Conservation (phyloP, 2,329 filamentous ascomycete genomes). For the Exophiala oligosperma region DNA sequence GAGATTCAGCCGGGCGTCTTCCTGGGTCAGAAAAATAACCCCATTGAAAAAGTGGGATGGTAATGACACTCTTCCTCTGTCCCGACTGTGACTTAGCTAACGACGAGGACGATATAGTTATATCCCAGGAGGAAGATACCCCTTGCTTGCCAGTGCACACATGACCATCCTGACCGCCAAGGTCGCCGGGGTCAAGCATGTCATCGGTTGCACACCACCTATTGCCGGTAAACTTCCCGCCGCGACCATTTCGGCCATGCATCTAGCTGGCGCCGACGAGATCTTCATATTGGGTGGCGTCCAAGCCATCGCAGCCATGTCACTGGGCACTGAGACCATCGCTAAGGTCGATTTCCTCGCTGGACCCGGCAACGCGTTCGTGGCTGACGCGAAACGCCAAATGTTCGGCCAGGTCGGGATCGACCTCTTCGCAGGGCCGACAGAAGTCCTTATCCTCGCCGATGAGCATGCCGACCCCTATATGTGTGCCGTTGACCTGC, state of each 20-base stretch:
- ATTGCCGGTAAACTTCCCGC: conserved; percentile 50
- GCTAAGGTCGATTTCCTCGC: conserved; percentile 51
- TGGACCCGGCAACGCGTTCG: conserved; percentile 56
- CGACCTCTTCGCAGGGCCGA: conserved; percentile 55
- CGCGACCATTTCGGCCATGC: conserved; percentile 53
- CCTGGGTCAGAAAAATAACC: conserved; percentile 53
- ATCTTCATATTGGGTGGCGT: conserved; percentile 55
- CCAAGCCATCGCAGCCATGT: conserved; percentile 56
- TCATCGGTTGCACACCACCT: conserved; percentile 55
- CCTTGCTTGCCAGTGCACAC: conserved; percentile 54
- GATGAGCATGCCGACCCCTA: conserved; percentile 50
- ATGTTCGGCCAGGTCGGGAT: conserved; percentile 57
- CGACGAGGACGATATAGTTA: conserved; percentile 29
- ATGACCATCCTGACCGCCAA: conserved; percentile 60
- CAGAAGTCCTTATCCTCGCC: conserved; percentile 53
- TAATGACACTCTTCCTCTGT: conserved; percentile 45
- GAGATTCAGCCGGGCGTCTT: conserved; percentile 53
- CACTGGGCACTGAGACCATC: conserved; percentile 52
- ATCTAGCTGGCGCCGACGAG: conserved; percentile 51
- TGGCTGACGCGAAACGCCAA: conserved; percentile 56
- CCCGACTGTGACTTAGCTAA: neutral
- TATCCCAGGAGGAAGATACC: conserved; percentile 55
- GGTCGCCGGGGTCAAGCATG: conserved; percentile 52
- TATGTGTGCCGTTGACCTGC: conserved; percentile 47
- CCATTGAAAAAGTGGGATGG: conserved; percentile 48